Evolutionary conservation across 441 rosid species (phyloP), one percentile per base, ranked within the genome.

Genomic region (Melastoma candidum): DNA sequence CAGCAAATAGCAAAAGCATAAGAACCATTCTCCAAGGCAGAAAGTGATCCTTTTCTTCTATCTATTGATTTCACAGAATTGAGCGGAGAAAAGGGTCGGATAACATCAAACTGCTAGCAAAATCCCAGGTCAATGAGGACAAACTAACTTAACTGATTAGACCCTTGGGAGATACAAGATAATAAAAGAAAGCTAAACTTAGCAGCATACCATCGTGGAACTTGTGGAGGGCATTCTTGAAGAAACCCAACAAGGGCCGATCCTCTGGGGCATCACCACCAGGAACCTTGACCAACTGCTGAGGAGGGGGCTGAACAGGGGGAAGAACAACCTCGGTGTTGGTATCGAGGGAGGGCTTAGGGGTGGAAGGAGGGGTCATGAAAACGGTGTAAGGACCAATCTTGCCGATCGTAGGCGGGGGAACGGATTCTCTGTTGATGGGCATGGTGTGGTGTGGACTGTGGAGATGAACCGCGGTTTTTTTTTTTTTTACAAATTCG

Each of bases 371-470:
- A 3, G 96, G 98, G 51, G 98, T 93, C 72, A 82, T 76, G 69
- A 93, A 93, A 64, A 93, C 95, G 26, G 98, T 93, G 78, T 88
- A 93, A 11, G 98, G 97, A 0, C 98, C 98, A 55, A 93, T 88
- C 78, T 93, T 93, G 3, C 97, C 97, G 71, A 88, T 93, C 54
- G 75, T 65, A n/a, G 98, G 98, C 11, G 96, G 88, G 3, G 95
- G 96, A 11, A 75, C 76, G 25, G 84, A 65, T 67, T 69, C 83
- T 50, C 48, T 77, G 78, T 71, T 84, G 81, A 82, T 76, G 48
- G 98, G 82, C 97, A 93, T 62, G 12, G 48, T 41, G n/a, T 17
- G 22, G 47, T n/a, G 11, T 47, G 56, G 46, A 47, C 48, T 29
- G 63, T 58, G 44, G 45, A 22, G 13, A 53, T 25, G n/a, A 48